Evolutionary conservation across 805 yeast genomes (phyloP), one percentile per base, ranked within the genome.

Genomic region (Wickerhamomyces hampshirensis): DNA sequence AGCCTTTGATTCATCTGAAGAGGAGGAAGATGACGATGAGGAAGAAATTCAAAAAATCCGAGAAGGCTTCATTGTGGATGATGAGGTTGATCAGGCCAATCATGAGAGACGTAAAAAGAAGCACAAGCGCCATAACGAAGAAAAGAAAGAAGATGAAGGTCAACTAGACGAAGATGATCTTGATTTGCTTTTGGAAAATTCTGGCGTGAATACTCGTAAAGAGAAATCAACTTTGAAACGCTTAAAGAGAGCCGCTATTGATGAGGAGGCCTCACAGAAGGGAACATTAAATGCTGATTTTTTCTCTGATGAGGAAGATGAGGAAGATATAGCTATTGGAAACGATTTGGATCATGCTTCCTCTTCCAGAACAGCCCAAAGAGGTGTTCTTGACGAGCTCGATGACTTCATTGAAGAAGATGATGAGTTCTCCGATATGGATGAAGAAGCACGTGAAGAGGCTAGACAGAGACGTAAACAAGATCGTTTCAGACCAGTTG

Each of bases 371-470:
- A 26, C 36, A 16, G 37, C 43, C 21, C 38, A 61, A 48, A 30
- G 60, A 50, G 15, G 69, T 43, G 24, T 62, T 59, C 60, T 77
- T 46, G 95, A 88, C 55, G 98, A 93, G 60, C 78, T 91, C 51
- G 98, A 88, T 58, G 98, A 89, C 56, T 93, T 93, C 63, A 93
- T 93, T 49, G 98, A 91, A 62, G 97, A 91, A 43, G 98, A 93
- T 61, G 98, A 93, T 60, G 97, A 89, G 58, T 83, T 84, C 53
- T 85, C 94, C 7, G 97, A 87, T 50, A 95, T 88, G 53, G 88
- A 81, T 44, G 83, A 76, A 35, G 74, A 68, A 42, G 77, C 71
- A 39, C 73, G 71, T 48, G 72, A 63, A 37, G 69, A 70, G 16
- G 69, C 69, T 26, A 64, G 69, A 35, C 56, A 59, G 40, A 60